phyloP scores from a whole-genome alignment of 2,329 filamentous ascomycete genomes.

The Lasiodiplodia gonubiensis region DNA sequence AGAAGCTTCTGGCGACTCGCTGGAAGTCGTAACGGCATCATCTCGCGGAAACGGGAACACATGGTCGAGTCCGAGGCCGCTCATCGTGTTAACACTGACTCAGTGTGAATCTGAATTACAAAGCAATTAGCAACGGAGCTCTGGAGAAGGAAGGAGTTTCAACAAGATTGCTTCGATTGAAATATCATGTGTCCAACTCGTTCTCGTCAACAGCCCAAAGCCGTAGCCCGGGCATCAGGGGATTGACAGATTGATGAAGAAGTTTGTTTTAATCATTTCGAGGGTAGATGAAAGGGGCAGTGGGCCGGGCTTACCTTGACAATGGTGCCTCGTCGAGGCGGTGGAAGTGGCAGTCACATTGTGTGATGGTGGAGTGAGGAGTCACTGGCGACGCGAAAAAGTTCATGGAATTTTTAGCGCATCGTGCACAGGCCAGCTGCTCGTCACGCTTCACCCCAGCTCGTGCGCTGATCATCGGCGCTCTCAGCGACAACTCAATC shows the following conservation, averaged over 20 bases:
- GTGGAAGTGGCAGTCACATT: constrained; percentile 25
- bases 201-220: constrained; percentile 27
- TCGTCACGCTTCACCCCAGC: constrained; percentile 12
- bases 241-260: constrained; percentile 31
- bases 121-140: not conserved
- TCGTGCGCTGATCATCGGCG: not conserved
- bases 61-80: constrained; percentile 24
- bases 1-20: not conserved
- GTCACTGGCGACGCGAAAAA: constrained; percentile 22
- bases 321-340: constrained; percentile 26
- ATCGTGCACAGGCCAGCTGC: not conserved
- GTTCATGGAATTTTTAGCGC: constrained; percentile 25
- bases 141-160: not conserved
- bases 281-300: not conserved
- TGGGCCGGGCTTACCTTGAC: not conserved
- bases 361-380: constrained; percentile 24
- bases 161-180: not conserved
- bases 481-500: not conserved
- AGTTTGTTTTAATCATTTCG: constrained; percentile 28
- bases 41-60: constrained; percentile 22
- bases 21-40: not conserved
- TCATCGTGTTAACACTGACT: constrained; percentile 2
- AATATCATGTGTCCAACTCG: constrained; percentile 27
- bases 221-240: constrained; percentile 25
- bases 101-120: not conserved